Conservation (phyloP, 148 eudicot genomes). For the Persicaria tinctoria region DNA sequence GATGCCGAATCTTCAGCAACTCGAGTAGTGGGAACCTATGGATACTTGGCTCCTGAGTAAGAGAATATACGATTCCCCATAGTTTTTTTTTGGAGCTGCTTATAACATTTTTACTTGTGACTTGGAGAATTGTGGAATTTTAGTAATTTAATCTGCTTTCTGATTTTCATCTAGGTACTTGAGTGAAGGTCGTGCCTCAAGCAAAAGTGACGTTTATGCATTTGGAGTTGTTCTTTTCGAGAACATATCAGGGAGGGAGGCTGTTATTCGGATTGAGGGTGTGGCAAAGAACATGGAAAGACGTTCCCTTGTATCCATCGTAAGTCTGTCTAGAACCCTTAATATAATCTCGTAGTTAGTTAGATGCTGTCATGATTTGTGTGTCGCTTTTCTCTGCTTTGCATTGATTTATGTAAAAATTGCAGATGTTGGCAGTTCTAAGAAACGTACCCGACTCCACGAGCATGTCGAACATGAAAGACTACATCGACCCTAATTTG, state of each 20-base stretch:
- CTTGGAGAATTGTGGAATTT: too few species aligned
- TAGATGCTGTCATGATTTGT: not conserved
- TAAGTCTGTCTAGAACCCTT: conserved; percentile 28
- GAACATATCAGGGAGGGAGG: conserved; percentile 84
- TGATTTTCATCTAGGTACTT: conserved; percentile 50
- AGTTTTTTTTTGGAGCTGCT: not conserved
- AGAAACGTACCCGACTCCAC: conserved; percentile 73
- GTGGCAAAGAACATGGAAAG: conserved; percentile 59
- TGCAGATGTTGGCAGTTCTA: conserved; percentile 85
- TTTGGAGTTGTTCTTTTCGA: conserved; percentile 93
- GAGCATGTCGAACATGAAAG: conserved; percentile 73
- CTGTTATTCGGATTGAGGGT: conserved; percentile 63
- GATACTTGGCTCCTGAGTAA: conserved; percentile 98
- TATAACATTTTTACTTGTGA: not conserved
- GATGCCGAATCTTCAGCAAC: conserved; percentile 86
- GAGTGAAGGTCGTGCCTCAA: conserved; percentile 85
- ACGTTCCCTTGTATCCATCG: conserved; percentile 84
- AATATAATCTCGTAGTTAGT: too few species aligned
- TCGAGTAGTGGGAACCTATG: conserved; percentile 92
- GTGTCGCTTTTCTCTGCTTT: not conserved
- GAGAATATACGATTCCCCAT: conserved; percentile 18
- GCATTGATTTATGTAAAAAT: not conserved
- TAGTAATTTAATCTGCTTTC: not conserved
- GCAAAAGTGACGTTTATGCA: conserved; percentile 88
- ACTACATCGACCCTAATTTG: conserved; percentile 64